phyloP scores from a whole-genome alignment of 2,329 filamentous ascomycete species.

The Epichloe brachyelytri region DNA sequence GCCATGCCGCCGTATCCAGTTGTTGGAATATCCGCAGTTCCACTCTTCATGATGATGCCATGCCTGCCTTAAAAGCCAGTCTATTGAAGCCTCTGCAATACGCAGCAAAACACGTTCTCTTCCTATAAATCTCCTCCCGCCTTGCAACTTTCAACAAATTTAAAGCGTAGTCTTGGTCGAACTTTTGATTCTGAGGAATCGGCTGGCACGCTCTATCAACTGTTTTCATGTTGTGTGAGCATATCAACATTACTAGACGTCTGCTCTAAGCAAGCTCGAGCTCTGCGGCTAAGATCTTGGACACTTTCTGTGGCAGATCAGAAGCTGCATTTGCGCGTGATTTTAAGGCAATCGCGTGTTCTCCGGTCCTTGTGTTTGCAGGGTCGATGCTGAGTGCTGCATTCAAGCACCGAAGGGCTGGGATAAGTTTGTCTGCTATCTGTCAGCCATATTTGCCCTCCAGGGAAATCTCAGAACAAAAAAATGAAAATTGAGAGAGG shows the following conservation, averaged over 20 bases:
- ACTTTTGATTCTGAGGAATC: neutral
- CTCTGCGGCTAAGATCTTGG: conserved; percentile 55
- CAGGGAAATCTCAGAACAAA: neutral
- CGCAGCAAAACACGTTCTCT: neutral
- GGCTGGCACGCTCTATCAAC: neutral
- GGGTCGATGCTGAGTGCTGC: conserved; percentile 58
- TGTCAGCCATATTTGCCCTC: conserved; percentile 1
- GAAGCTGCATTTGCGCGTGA: conserved; percentile 45
- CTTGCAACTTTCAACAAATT: neutral
- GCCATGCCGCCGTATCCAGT: neutral
- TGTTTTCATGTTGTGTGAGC: neutral
- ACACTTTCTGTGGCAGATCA: conserved; percentile 47
- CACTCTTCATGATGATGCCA: neutral
- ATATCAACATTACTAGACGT: neutral
- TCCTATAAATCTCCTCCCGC: neutral
- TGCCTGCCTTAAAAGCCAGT: neutral
- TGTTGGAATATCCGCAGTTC: neutral
- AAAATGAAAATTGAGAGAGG: neutral
- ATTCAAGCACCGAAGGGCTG: conserved; percentile 76
- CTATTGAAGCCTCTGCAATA: neutral
- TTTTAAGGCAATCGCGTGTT: conserved; percentile 60
- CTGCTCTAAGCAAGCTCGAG: conserved; percentile 35
- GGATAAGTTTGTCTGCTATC: conserved; percentile 63
- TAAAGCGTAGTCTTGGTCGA: neutral
- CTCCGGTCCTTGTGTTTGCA: conserved; percentile 58